Conservation (phyloP, 352 stramenopile species). For the Aphanomyces invadans region DNA sequence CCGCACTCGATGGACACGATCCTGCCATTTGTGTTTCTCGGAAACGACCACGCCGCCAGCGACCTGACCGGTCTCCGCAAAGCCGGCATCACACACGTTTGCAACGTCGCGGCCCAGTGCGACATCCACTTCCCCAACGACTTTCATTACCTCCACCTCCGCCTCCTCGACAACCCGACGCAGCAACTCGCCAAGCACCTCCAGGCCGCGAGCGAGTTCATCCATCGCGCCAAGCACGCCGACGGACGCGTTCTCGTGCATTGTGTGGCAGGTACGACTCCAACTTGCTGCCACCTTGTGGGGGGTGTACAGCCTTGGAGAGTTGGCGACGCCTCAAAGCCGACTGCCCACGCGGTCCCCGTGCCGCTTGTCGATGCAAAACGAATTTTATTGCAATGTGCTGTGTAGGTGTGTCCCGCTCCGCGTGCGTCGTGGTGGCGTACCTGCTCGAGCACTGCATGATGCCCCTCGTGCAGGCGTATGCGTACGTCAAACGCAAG, state of each 20-base stretch:
- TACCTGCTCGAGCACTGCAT: conserved; percentile 25
- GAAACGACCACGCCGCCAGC: conserved; percentile 8
- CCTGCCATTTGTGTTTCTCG: conserved; percentile 7
- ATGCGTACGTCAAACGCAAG: conserved; percentile 7
- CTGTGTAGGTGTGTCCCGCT: conserved; percentile 24
- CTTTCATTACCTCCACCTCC: conserved; percentile 22
- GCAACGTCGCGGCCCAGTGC: conserved; percentile 21
- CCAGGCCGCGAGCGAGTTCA: conserved; percentile 10
- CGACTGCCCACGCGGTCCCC: too few relatives aligned
- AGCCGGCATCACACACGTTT: conserved; percentile 21
- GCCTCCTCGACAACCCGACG: conserved; percentile 9
- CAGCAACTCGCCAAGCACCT: conserved; percentile 6
- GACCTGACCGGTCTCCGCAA: conserved; percentile 12
- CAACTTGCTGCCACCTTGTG: too few relatives aligned
- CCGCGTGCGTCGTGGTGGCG: conserved; percentile 25
- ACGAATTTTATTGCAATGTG: not conserved
- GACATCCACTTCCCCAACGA: conserved; percentile 20
- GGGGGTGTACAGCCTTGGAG: too few relatives aligned
- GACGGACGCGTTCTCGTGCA: conserved; percentile 26
- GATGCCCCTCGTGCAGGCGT: conserved; percentile 18
- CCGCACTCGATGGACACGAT: not conserved
- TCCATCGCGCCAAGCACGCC: conserved; percentile 7
- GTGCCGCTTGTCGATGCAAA: too few relatives aligned
- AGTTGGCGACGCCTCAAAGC: too few relatives aligned
- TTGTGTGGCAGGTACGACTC: conserved; percentile 22